Evolutionary conservation across 83 land plant species (phyloP), one percentile per base, ranked within the genome.

Genomic region (Picea mariana): DNA sequence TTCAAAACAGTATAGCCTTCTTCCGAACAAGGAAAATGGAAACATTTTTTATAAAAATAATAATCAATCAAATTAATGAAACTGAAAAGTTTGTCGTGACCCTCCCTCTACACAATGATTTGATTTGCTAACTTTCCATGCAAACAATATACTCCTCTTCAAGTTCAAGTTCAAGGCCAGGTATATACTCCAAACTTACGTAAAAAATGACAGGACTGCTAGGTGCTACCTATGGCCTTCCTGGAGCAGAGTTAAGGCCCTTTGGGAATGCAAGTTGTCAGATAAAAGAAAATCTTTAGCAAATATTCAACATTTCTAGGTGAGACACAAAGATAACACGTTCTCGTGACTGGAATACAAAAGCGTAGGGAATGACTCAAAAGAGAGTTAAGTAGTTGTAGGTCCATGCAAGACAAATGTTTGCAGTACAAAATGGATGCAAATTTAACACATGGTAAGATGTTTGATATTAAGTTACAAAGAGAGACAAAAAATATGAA

Each of bases 171-270:
- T 92, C 98, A 64, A 97, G 89, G 20, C 99, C 99, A 82, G 99
- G 99, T 55, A 97, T 85, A 76, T 91, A 95, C 78, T 87, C 95
- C 84, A 97, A 86, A 59, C 93, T 95, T 47, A 95, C 99, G 81
- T 97, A 97, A 85, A 97, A 97, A 18, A 97, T 77, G 5, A 97
- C 98, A 15, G 99, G 99, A 61, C 97, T 95, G 83, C 88, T 94
- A n/a, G 99, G 89, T 31, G 92, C 90, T 31, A 97, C 99, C 82
- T 98, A 89, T 59, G 99, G 97, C 85, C 98, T 87, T 79, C 98
- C 99, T 67, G 99, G 95, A 55, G 98, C 98, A 60, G 99, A 95
- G 67, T 58, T 81, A 2, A 97, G 92, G 44, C 99, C 99, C 85
- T 93, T 95, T 6, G 99, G 99, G 68, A 95, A 97, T 62, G 99